These are phyloP conservation scores for Russula virescens DNA, from an alignment of 768 basidiomycete species.

Conservation along the genomic window DNA sequence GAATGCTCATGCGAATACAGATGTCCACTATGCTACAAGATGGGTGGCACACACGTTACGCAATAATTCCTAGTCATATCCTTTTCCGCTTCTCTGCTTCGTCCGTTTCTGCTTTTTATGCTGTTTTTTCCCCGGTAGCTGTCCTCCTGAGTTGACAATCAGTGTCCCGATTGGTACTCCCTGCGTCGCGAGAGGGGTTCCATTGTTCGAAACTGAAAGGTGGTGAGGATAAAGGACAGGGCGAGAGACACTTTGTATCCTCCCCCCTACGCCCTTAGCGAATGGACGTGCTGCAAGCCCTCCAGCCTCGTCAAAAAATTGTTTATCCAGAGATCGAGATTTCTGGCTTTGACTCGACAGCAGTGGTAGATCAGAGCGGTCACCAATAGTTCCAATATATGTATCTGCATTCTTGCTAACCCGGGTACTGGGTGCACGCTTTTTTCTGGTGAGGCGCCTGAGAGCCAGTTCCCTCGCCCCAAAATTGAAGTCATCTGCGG, in stretches of 20 bases:
- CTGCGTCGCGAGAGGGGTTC: conserved; percentile 48
- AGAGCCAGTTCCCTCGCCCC: conserved; percentile 59
- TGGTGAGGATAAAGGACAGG: conserved; percentile 77
- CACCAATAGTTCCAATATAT: conserved; percentile 30
- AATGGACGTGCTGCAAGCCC: conserved; percentile 55
- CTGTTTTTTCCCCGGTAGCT: conserved; percentile 60
- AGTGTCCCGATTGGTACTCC: conserved; percentile 41
- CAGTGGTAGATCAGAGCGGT: conserved; percentile 13
- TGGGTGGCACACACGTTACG: not conserved
- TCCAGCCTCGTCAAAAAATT: conserved; percentile 67
- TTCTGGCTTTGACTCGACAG: conserved; percentile 37
- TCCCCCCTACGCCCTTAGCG: conserved; percentile 51
- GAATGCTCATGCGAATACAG: too few species aligned
- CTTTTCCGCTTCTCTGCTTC: conserved; percentile 90
- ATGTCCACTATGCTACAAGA: too few species aligned
- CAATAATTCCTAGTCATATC: conserved; percentile 58
- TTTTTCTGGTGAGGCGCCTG: conserved; percentile 62
- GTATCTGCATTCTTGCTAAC: conserved; percentile 84
- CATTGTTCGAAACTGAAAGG: conserved; percentile 71
- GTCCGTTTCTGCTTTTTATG: conserved; percentile 76
- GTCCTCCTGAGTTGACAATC: conserved; percentile 35
- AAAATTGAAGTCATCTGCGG: conserved; percentile 68
- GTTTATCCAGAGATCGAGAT: conserved; percentile 66
- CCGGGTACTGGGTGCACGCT: conserved; percentile 81
- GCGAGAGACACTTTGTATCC: conserved; percentile 58